These are phyloP conservation scores for Neurospora hispaniola DNA, from an alignment of 495 filamentous ascomycete species.

Conservation along the genomic window DNA sequence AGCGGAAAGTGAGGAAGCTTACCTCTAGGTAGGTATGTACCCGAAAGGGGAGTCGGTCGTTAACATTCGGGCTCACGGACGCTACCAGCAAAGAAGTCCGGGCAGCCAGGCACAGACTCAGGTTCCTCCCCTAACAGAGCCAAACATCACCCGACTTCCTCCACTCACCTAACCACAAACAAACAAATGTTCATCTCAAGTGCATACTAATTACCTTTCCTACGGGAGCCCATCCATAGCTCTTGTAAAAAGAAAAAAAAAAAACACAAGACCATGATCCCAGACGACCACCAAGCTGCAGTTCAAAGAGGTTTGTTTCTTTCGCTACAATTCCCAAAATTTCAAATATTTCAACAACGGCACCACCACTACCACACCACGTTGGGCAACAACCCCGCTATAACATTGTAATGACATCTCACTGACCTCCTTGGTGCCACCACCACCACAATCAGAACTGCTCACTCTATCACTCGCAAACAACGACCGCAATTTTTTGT, in stretches of 20 bases:
- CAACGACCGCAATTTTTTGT: conserved; percentile 3
- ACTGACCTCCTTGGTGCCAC: neutral
- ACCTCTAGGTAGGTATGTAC: too few species aligned
- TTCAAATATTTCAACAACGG: neutral
- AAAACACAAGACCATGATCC: neutral
- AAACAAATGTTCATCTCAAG: neutral
- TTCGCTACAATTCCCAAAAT: neutral
- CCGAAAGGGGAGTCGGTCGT: neutral
- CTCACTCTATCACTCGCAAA: neutral
- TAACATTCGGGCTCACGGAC: neutral
- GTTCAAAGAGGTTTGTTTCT: neutral
- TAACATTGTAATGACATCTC: neutral
- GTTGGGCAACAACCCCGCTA: neutral
- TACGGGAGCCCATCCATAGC: neutral
- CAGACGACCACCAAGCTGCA: neutral
- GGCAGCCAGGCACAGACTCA: neutral
- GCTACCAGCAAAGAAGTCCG: neutral
- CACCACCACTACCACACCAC: neutral
- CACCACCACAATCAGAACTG: conserved; percentile 9
- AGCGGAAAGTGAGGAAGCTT: too few species aligned
- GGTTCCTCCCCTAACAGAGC: neutral
- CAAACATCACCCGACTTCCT: neutral
- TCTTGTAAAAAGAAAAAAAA: neutral
- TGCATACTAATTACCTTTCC: neutral
- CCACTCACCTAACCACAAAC: neutral